Evolutionary conservation across 805 yeast species (phyloP).

Genomic region (Pichia phayaonensis): DNA sequence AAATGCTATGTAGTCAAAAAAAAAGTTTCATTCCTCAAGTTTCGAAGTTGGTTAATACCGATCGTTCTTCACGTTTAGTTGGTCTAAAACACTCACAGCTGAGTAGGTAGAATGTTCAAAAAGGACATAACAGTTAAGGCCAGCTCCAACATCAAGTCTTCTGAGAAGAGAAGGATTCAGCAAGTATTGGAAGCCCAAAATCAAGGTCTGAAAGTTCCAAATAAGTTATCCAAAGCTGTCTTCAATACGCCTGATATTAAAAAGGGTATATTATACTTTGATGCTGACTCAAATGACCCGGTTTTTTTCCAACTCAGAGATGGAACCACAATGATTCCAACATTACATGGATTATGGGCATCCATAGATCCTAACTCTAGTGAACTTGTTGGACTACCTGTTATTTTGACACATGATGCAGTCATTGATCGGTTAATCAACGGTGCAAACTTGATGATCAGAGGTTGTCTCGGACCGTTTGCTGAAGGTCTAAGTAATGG

Average conservation of each 20-base stretch:
- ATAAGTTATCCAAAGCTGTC: slow-evolving; percentile 53
- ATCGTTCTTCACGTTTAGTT: not conserved
- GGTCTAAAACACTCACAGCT: too few species aligned
- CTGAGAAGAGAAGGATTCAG: slow-evolving; percentile 60
- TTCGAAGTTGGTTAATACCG: not conserved
- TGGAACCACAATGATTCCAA: slow-evolving; percentile 47
- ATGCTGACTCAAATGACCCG: slow-evolving; percentile 52
- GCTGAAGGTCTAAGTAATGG: slow-evolving; percentile 44
- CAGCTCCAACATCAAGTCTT: slow-evolving; percentile 68
- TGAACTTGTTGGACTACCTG: slow-evolving; percentile 37
- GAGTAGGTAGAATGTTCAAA: slow-evolving; percentile 46
- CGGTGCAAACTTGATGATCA: slow-evolving; percentile 80
- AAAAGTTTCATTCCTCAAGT: not conserved
- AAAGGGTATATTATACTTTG: slow-evolving; percentile 58
- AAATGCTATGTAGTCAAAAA: too few species aligned
- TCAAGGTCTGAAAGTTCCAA: slow-evolving; percentile 35
- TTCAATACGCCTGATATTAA: slow-evolving; percentile 44
- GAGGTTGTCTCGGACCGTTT: slow-evolving; percentile 60
- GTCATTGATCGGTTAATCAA: slow-evolving; percentile 63
- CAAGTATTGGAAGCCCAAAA: slow-evolving; percentile 18
- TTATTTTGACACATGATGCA: slow-evolving; percentile 60
- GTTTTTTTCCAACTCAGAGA: slow-evolving; percentile 59
- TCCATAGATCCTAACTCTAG: slow-evolving; percentile 16
- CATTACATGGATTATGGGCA: slow-evolving; percentile 66
- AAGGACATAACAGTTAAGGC: slow-evolving; percentile 59